phyloP scores from a whole-genome alignment of 331 rosid species.

The Acacia pycnantha region DNA sequence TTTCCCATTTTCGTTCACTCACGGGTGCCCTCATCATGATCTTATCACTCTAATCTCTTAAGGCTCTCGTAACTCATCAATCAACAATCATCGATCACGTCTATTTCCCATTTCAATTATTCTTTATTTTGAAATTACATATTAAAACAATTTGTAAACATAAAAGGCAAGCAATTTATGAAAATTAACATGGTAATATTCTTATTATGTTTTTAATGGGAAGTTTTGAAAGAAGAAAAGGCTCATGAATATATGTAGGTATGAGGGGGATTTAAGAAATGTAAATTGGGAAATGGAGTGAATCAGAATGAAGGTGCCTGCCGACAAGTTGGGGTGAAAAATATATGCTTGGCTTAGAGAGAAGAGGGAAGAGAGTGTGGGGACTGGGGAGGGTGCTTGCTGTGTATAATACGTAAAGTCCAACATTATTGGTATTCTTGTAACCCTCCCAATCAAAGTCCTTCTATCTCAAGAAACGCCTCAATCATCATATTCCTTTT shows the following conservation, averaged over 20 bases:
- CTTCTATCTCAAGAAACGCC: background rate
- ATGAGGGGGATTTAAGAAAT: too few relatives aligned
- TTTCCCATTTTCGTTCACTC: background rate
- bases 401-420: background rate
- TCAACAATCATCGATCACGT: background rate
- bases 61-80: background rate
- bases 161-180: too few relatives aligned
- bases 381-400: background rate
- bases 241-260: background rate
- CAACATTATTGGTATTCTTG: background rate
- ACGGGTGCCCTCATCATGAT: background rate
- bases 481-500: background rate
- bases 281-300: too few relatives aligned
- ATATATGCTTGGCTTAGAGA: background rate
- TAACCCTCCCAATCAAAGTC: background rate
- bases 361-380: background rate
- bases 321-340: background rate
- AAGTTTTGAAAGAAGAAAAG: background rate
- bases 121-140: background rate
- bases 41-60: background rate
- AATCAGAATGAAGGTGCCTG: background rate
- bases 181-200: too few relatives aligned
- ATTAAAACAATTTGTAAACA: background rate
- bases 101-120: background rate
- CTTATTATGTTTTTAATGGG: background rate